phyloP scores from a whole-genome alignment of 2,329 filamentous ascomycete species.

The Talaromyces sp. region DNA sequence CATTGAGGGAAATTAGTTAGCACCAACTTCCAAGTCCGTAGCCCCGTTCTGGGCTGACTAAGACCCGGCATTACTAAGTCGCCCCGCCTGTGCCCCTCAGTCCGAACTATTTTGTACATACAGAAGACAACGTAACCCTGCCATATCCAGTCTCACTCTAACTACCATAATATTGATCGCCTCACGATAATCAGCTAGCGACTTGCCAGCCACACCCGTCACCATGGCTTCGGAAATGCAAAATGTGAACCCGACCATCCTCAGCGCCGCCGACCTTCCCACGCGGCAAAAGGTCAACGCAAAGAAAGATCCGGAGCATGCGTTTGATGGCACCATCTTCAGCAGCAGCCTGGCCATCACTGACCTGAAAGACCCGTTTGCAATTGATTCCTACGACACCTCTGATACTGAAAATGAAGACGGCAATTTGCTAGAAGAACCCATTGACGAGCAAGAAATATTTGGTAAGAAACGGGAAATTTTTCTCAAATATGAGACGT shows the following conservation, averaged over 20 bases:
- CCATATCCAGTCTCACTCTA: background rate
- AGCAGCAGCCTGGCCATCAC: conserved; percentile 45
- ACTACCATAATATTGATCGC: background rate
- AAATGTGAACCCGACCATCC: conserved; percentile 80
- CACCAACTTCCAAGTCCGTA: too few species aligned
- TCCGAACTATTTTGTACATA: too few species aligned
- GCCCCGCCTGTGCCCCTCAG: background rate
- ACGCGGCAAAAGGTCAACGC: conserved; percentile 56
- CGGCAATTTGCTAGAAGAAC: conserved; percentile 64
- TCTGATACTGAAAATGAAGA: conserved; percentile 38
- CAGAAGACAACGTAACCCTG: too few species aligned
- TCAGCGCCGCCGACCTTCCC: conserved; percentile 82
- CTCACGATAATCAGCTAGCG: background rate
- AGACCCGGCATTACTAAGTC: background rate
- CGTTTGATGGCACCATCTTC: conserved; percentile 39
- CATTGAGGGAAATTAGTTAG: too few species aligned
- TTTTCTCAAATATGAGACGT: background rate
- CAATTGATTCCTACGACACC: conserved; percentile 27
- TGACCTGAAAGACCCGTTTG: conserved; percentile 47
- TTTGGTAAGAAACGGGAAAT: conserved; percentile 57
- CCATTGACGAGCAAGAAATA: conserved; percentile 95
- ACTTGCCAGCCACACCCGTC: background rate
- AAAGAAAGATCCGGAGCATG: conserved; percentile 35
- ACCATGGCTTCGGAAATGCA: conserved; percentile 32
- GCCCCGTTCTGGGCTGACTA: too few species aligned